phyloP scores from a whole-genome alignment of 1,284 basidiomycete genomes.

The Naganishia cerealis region DNA sequence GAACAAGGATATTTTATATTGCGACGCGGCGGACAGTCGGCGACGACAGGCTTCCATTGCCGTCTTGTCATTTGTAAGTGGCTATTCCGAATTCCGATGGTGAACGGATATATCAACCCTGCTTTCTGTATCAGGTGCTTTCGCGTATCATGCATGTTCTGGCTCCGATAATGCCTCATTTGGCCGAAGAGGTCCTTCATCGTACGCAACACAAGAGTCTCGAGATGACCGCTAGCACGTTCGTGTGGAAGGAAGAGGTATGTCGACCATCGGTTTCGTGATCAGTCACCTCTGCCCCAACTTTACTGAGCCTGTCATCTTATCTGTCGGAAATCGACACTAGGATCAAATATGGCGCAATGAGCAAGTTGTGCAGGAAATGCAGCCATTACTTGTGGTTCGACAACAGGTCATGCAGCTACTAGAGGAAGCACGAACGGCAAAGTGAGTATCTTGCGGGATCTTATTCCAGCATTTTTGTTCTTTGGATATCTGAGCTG shows the following conservation, averaged over 20 bases:
- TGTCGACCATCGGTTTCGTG: neutral
- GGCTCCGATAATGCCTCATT: conserved; percentile 84
- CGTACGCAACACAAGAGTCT: conserved; percentile 38
- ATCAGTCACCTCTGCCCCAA: neutral
- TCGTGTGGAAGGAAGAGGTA: conserved; percentile 33
- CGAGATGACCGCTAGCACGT: conserved; percentile 16
- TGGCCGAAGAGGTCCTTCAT: conserved; percentile 84
- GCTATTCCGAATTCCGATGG: neutral
- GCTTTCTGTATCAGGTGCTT: conserved; percentile 60
- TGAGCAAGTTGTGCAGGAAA: conserved; percentile 33
- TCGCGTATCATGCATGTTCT: conserved; percentile 69
- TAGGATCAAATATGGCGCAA: conserved; percentile 36
- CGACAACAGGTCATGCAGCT: conserved; percentile 40
- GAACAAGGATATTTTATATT: conserved; percentile 87
- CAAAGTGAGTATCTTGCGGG: conserved; percentile 40
- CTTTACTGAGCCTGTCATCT: conserved; percentile 15
- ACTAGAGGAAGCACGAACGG: conserved; percentile 41
- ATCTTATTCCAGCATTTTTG: neutral
- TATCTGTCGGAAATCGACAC: neutral
- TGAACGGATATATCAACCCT: conserved; percentile 55
- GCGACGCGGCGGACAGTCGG: conserved; percentile 60
- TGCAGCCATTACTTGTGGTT: conserved; percentile 39
- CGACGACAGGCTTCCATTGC: conserved; percentile 68
- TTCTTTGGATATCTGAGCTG: conserved; percentile 2
- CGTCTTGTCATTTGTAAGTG: conserved; percentile 69